These are phyloP conservation scores for Corymbia calophylla DNA, from an alignment of 441 rosid species.

Conservation along the genomic window DNA sequence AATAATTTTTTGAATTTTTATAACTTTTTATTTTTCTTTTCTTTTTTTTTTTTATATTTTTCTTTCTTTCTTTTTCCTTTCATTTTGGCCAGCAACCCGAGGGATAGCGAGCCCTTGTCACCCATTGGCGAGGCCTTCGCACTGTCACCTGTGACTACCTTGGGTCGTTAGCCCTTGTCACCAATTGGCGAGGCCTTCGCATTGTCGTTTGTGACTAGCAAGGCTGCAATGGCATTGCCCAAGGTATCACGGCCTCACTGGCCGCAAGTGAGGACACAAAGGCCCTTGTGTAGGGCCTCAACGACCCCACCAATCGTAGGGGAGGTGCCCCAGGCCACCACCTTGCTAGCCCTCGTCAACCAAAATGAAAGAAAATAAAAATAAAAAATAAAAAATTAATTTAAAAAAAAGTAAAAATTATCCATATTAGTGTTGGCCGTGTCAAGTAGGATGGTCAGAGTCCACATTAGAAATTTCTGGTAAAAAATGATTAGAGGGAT, in stretches of 20 bases:
- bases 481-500: too few species aligned
- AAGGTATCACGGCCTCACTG: neutral
- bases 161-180: neutral
- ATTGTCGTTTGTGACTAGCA: fast-evolving
- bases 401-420: too few species aligned
- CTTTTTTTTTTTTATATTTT: too few species aligned
- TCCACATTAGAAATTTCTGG: too few species aligned
- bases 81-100: neutral
- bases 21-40: too few species aligned
- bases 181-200: neutral
- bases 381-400: too few species aligned
- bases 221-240: neutral
- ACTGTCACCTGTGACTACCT: too few species aligned
- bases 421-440: too few species aligned
- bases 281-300: neutral
- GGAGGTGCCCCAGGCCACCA: neutral
- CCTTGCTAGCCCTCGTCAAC: fast-evolving
- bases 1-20: neutral
- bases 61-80: neutral
- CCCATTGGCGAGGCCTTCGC: neutral
- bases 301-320: neutral
- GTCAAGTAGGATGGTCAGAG: too few species aligned
- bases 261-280: neutral
- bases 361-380: too few species aligned
- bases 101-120: neutral